phyloP scores from a whole-genome alignment of 2,329 filamentous ascomycete species.

The Hypoxylon sp. region DNA sequence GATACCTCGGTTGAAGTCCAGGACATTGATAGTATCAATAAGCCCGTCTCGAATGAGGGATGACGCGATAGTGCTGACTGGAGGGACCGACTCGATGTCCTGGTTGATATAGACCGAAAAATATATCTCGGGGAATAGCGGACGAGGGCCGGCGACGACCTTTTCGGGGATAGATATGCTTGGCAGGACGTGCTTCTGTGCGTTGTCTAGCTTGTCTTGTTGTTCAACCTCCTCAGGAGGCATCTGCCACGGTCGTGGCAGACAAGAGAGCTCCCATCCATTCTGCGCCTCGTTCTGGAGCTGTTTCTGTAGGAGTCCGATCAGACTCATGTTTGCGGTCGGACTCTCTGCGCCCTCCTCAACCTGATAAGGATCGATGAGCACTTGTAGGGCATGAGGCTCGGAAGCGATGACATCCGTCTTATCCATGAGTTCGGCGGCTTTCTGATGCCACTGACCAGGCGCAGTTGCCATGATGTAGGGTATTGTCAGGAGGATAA shows the following conservation, averaged over 20 bases:
- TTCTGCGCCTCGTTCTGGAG: slow-evolving; percentile 78
- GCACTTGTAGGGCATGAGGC: slow-evolving; percentile 81
- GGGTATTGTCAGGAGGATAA: slow-evolving; percentile 92
- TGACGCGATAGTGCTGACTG: slow-evolving; percentile 76
- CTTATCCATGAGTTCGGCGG: slow-evolving; percentile 84
- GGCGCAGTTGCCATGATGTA: slow-evolving; percentile 83
- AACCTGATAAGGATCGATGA: slow-evolving; percentile 85
- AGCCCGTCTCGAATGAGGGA: slow-evolving; percentile 86
- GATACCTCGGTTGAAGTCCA: slow-evolving; percentile 90
- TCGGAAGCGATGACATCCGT: slow-evolving; percentile 94
- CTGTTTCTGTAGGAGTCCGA: slow-evolving; percentile 85
- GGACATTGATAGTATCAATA: slow-evolving; percentile 90
- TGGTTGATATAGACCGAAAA: slow-evolving; percentile 91
- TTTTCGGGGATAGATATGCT: slow-evolving; percentile 77
- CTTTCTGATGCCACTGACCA: slow-evolving; percentile 74
- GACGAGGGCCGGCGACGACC: slow-evolving; percentile 75
- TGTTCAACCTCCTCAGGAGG: slow-evolving; percentile 67
- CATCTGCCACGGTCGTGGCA: slow-evolving; percentile 74
- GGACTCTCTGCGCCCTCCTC: slow-evolving; percentile 70
- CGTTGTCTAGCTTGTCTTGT: slow-evolving; percentile 65
- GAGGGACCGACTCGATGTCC: slow-evolving; percentile 87
- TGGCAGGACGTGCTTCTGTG: slow-evolving; percentile 81
- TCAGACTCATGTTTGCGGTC: slow-evolving; percentile 71
- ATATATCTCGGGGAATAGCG: slow-evolving; percentile 91
- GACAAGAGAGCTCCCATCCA: slow-evolving; percentile 76